phyloP scores from a whole-genome alignment of 345 rosid species.

The thale cress (Arabidopsis thaliana) region TAIR10.1 NC_003070.9:27941001-27941500 shows the following conservation, averaged over 20 bases:
- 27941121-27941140: not conserved
- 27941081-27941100: constrained; percentile 1
- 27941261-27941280: constrained; percentile 67
- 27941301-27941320: constrained; percentile 58
- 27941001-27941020: not conserved
- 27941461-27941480: constrained; percentile 90
- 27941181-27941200: constrained; percentile 21
- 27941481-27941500: constrained; percentile 87
- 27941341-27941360: constrained; percentile 91
- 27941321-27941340: constrained; percentile 82
- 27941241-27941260: constrained; percentile 51
- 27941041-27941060: not conserved
- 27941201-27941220: constrained; percentile 35
- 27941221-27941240: constrained; percentile 42
- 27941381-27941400: constrained; percentile 54
- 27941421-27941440: constrained; percentile 88
- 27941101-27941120: not conserved
- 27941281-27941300: constrained; percentile 77
- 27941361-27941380: constrained; percentile 73
- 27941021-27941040: not conserved
- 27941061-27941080: constrained; percentile 23
- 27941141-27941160: constrained; percentile 4
- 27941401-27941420: constrained; percentile 85
- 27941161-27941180: not conserved
- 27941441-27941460: constrained; percentile 77